Evolutionary conservation across 805 yeast species (phyloP).

Genomic region (Myxozyma udenii): DNA sequence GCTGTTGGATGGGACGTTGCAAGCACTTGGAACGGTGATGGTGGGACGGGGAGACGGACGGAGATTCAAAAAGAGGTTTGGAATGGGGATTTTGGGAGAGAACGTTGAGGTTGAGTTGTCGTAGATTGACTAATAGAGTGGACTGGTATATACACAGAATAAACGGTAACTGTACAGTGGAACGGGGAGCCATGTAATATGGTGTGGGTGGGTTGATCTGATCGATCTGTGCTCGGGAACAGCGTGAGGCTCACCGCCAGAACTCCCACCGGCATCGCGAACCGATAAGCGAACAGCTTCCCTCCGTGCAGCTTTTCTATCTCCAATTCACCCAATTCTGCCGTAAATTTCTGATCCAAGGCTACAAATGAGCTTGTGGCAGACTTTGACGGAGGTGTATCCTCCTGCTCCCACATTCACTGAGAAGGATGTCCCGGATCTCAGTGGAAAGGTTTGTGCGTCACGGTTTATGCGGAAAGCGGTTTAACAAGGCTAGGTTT

Average conservation of each 20-base stretch:
- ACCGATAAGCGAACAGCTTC: no score
- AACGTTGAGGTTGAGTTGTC: slow-evolving; percentile 5
- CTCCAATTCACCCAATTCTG: no score
- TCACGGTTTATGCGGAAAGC: background rate
- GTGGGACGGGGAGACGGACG: slow-evolving; percentile 30
- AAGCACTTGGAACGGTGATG: slow-evolving; percentile 29
- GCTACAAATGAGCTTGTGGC: slow-evolving; percentile 23
- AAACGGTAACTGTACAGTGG: background rate
- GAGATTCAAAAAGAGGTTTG: slow-evolving; percentile 18
- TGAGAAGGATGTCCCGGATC: slow-evolving; percentile 23
- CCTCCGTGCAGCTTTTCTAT: no score
- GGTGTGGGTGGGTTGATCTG: no score
- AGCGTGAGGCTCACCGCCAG: no score
- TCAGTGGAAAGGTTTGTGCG: slow-evolving; percentile 24
- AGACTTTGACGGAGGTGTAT: slow-evolving; percentile 23
- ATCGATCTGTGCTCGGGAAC: no score
- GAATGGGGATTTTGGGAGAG: slow-evolving; percentile 14
- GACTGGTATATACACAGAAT: background rate
- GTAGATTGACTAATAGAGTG: background rate
- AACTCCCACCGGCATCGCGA: no score
- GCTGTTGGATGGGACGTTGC: slow-evolving; percentile 13
- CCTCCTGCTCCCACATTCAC: slow-evolving; percentile 23
- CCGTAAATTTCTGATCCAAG: background rate
- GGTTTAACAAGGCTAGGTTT: slow-evolving; percentile 2
- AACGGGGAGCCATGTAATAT: no score